These are phyloP conservation scores for Penicillium sp. DNA, from an alignment of 2,329 filamentous ascomycete species.

Conservation along the genomic window DNA sequence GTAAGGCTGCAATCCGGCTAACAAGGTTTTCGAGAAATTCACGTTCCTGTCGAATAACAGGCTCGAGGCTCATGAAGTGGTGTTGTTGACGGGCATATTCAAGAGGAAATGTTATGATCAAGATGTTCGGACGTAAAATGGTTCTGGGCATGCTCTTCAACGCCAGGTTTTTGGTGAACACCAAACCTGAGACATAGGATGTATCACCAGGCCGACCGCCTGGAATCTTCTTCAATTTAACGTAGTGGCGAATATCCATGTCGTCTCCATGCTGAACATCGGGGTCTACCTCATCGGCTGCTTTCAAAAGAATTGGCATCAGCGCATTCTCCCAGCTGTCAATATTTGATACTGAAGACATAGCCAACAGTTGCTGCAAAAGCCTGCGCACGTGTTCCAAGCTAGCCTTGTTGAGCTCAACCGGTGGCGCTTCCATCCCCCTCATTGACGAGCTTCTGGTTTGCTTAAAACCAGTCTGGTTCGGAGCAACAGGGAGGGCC, in stretches of 20 bases:
- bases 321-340: conserved; percentile 86
- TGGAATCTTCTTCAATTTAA: conserved; percentile 95
- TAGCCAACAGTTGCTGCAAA: conserved; percentile 77
- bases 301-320: conserved; percentile 83
- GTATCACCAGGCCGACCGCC: conserved; percentile 89
- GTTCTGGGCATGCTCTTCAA: conserved; percentile 93
- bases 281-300: conserved; percentile 91
- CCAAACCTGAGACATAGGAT: conserved; percentile 92
- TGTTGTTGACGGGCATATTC: conserved; percentile 92
- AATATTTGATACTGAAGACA: conserved; percentile 70
- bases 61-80: conserved; percentile 97
- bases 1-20: conserved; percentile 81
- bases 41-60: conserved; percentile 93
- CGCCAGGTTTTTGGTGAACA: conserved; percentile 96
- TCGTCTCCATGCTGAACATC: conserved; percentile 88
- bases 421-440: conserved; percentile 69
- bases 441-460: conserved; percentile 83
- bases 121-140: conserved; percentile 79
- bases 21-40: conserved; percentile 92
- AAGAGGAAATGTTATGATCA: conserved; percentile 91
- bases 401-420: conserved; percentile 85
- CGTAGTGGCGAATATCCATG: conserved; percentile 96
- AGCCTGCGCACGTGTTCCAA: conserved; percentile 84
- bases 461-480: conserved; percentile 49
- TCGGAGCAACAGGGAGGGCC: conserved; percentile 42